Base-by-base conservation (phyloP, 306 rosid species). In the Heteromeles arbutifolia region DNA sequence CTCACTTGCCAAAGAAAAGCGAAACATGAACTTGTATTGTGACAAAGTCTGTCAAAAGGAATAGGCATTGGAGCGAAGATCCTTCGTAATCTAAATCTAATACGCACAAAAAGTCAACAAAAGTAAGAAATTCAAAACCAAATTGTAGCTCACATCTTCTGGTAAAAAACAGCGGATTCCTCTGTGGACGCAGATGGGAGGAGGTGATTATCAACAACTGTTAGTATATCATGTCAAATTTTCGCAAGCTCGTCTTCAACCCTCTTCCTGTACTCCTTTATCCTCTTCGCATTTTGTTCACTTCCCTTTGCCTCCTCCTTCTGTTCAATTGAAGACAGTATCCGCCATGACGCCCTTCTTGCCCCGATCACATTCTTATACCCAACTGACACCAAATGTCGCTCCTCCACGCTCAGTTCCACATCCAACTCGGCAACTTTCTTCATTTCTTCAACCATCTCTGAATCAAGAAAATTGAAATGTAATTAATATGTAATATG, bases 401-500 rank as follows among this genome's bases (percentile, higher is more conserved):
- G 56, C 80, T 85, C 86, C 58, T 85, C 88, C 53, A 72, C 82
- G 6, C 82, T 82, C 85, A 85, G 68, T 61, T 85, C 88, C 82
- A 85, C 86, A 31, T 82, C 83, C 77, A 82, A 72, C 72, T 68
- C 76, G 8, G 86, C 78, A 37, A 82, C 72, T 73, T 76, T 85
- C 82, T 79, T 82, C 84, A 82, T 85, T n/a, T 77, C 80, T 74
- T 85, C 86, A 76, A 85, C 81, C 82, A 85, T 79, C 53, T 85
- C 88, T 85, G 78, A 25, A 68, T 54, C 82, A 73, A 18, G 37
- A 53, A 72, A 76, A 61, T 25, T 25, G 17, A 28, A 62, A 2
- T 57, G 0, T 18, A 3, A 68, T 28, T 65, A 50, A 56, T 28
- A 54, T 71, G 67, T 37, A 43, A 2, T 21, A 53, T 4, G 26